Evolutionary conservation across 2,329 filamentous ascomycete species (phyloP).

Genomic region (Cercospora sesami): DNA sequence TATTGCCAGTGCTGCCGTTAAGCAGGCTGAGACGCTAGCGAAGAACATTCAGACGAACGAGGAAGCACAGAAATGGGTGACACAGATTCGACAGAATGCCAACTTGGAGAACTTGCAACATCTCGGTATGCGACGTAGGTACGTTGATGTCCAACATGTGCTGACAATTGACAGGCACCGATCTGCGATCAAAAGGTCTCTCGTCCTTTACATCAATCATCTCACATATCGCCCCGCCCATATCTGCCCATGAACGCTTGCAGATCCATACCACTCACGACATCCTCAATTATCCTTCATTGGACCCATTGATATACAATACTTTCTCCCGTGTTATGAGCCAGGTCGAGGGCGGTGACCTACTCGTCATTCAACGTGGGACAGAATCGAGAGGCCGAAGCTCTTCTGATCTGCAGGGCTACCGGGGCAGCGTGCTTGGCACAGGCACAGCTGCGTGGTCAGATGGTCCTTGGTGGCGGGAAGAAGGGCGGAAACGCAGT

Average conservation of each 20-base stretch:
- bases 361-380: conserved; percentile 90
- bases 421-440: conserved; percentile 48
- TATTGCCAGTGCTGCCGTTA: conserved; percentile 79
- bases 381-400: conserved; percentile 70
- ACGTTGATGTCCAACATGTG: not conserved
- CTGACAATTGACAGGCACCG: conserved; percentile 64
- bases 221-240: conserved; percentile 92
- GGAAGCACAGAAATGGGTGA: conserved; percentile 93
- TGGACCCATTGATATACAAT: conserved; percentile 87
- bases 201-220: conserved; percentile 94
- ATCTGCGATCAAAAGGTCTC: conserved; percentile 79
- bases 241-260: conserved; percentile 93
- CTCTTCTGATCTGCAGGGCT: conserved; percentile 58
- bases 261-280: conserved; percentile 98
- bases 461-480: conserved; percentile 96
- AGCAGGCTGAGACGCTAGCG: conserved; percentile 87
- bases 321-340: conserved; percentile 96
- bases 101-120: conserved; percentile 70
- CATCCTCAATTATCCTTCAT: conserved; percentile 86
- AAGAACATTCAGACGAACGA: conserved; percentile 96
- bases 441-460: conserved; percentile 69
- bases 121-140: conserved; percentile 59
- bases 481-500: conserved; percentile 62
- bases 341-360: conserved; percentile 95
- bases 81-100: conserved; percentile 81